These are phyloP conservation scores for Apiospora koreana DNA, from an alignment of 2,329 filamentous ascomycete genomes.

Conservation along the genomic window DNA sequence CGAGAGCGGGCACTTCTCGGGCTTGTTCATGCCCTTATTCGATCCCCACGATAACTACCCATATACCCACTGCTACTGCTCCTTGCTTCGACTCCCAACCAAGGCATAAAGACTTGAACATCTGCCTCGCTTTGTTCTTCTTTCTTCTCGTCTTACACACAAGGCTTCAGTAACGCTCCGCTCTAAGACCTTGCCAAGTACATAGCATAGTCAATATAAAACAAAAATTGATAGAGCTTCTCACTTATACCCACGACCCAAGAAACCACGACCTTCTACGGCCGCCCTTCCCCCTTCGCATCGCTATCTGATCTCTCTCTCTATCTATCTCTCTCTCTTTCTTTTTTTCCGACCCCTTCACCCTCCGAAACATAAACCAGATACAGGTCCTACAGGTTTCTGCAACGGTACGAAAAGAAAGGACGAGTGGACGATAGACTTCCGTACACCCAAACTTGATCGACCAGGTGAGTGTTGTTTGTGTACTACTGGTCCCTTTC, in stretches of 20 bases:
- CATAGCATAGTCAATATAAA: constrained; percentile 54
- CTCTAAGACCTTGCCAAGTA: constrained; percentile 36
- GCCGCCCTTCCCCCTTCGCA: constrained; percentile 10
- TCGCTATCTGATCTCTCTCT: constrained; percentile 8
- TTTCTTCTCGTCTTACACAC: constrained; percentile 20
- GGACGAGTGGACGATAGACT: not conserved
- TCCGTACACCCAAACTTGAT: not conserved
- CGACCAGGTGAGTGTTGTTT: not conserved
- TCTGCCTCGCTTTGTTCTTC: constrained; percentile 19
- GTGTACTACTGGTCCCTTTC: not conserved
- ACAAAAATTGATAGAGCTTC: constrained; percentile 34
- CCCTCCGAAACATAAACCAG: not conserved
- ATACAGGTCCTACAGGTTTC: constrained; percentile 5
- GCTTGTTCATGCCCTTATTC: not conserved
- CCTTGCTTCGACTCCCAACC: not conserved
- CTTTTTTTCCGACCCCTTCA: constrained; percentile 5
- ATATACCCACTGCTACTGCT: constrained; percentile 4
- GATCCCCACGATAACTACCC: constrained; percentile 3
- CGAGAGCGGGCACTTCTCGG: constrained; percentile 5
- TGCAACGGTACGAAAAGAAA: not conserved
- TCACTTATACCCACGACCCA: constrained; percentile 18
- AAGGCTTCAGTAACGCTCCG: constrained; percentile 1
- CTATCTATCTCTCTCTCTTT: too few relatives aligned
- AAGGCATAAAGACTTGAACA: constrained; percentile 1
- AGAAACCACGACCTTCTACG: constrained; percentile 17